phyloP scores from a whole-genome alignment of 208 protist species.

The Crithidia bombi region DNA sequence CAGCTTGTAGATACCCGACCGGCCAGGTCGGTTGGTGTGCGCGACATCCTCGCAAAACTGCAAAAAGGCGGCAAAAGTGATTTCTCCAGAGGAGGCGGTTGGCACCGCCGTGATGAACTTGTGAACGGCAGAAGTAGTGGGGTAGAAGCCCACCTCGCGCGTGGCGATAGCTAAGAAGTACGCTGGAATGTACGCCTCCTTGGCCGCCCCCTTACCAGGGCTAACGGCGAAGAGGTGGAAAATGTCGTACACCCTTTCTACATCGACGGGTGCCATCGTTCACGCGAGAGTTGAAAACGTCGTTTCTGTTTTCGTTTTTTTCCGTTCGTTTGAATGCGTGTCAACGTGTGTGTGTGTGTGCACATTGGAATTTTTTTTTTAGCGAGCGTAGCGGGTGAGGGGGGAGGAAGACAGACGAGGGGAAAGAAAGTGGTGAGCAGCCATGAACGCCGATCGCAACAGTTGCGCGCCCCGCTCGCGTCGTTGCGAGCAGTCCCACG shows the following conservation, averaged over 20 bases:
- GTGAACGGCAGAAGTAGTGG: slow-evolving; percentile 30
- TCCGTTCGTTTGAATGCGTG: not conserved
- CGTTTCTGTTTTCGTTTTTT: not conserved
- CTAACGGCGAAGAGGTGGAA: slow-evolving; percentile 31
- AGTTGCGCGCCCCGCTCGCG: no score
- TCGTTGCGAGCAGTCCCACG: no score
- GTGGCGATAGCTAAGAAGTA: slow-evolving; percentile 36
- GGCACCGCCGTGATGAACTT: slow-evolving; percentile 35
- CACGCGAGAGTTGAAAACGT: not conserved
- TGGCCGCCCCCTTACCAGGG: not conserved
- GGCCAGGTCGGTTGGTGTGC: slow-evolving; percentile 17
- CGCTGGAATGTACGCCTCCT: slow-evolving; percentile 55
- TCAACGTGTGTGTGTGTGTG: not conserved
- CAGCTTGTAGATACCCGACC: slow-evolving; percentile 24
- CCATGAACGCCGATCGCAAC: no score
- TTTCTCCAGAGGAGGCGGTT: slow-evolving; percentile 19
- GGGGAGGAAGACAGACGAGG: no score
- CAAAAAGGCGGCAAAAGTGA: slow-evolving; percentile 59
- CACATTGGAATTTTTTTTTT: not conserved
- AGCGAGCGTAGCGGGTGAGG: no score
- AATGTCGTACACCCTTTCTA: slow-evolving; percentile 27
- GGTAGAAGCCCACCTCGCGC: slow-evolving; percentile 69
- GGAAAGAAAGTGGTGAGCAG: no score
- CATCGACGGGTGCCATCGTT: slow-evolving; percentile 32
- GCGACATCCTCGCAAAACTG: slow-evolving; percentile 58